Base-by-base conservation (phyloP, 2,329 filamentous ascomycete genomes). In the Neonectria magnoliae region DNA sequence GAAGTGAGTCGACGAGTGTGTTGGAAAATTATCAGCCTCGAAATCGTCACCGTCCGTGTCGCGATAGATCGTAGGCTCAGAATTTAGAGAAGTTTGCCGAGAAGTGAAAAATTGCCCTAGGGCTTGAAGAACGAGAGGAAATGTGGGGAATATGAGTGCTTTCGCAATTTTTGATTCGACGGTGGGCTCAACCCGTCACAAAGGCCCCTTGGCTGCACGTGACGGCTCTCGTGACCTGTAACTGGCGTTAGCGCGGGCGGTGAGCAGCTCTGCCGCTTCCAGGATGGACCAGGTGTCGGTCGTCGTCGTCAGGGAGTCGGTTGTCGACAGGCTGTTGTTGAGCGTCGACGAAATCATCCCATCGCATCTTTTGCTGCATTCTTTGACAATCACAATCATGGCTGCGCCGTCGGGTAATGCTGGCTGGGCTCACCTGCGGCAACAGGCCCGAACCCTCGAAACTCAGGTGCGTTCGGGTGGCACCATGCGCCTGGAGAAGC, bases 351-450 rank as follows among this genome's bases (percentile, higher is more conserved):
- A 41, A 59, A 50, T 55, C 57, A 68, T 66, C 52, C 58, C 60
- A 64, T 68, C 63, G 60, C 60, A 65, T 66, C 56, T 48, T 44
- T 47, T 48, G 41, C 47, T 52, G 42, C 55, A 59, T 38, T 55
- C 51, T 27, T 50, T 47, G 51, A 10, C 7, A 45, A 57, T 54
- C 51, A 53, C 44, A 48, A 76, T 55, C 68, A 90, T 89, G 87
- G 81, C 85, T 68, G 76, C 84, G 70, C 79, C 83, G 63, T 81
- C 83, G 50, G 82, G 87, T 68, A 88, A 81, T 68, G 85, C 87
- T 68, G 91, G 94, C 82, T 99, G 96, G 96, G 91, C 93, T 76
- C 94, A 98, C 82, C 87, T 98, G 72, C 92, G 96, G 74, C 94
- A 98, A 79, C 95, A 98, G 81, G 93, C 94, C 66, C 88, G 96